Conservation (phyloP, 2,329 filamentous ascomycete genomes). For the Dichotomopilus funicola region DNA sequence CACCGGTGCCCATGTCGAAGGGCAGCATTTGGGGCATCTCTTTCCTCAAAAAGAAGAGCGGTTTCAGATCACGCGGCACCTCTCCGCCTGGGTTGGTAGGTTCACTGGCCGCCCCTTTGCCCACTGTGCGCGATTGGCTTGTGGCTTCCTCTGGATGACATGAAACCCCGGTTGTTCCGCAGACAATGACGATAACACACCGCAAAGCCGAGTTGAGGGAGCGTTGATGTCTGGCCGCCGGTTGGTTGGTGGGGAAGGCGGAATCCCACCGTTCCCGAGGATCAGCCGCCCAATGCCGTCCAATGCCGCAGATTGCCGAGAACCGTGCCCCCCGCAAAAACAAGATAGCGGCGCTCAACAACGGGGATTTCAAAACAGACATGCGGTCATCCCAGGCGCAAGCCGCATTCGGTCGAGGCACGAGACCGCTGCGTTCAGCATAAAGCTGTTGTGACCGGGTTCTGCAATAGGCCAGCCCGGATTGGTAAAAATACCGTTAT, state of each 20-base stretch:
- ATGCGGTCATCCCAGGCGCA: not conserved
- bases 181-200: slow-evolving; percentile 13
- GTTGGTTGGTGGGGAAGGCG: slow-evolving; percentile 19
- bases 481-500: slow-evolving; percentile 4
- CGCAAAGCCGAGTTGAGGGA: slow-evolving; percentile 18
- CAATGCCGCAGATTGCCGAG: slow-evolving; percentile 29
- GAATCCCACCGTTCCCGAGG: slow-evolving; percentile 21
- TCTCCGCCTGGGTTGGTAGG: not conserved
- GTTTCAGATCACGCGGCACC: not conserved
- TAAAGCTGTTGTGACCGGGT: slow-evolving; percentile 5
- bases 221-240: slow-evolving; percentile 3
- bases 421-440: slow-evolving; percentile 12
- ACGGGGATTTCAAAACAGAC: slow-evolving; percentile 1
- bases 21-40: too few species aligned
- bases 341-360: not conserved
- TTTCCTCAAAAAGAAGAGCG: not conserved
- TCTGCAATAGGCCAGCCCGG: slow-evolving; percentile 3
- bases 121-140: not conserved
- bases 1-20: too few species aligned
- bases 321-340: slow-evolving; percentile 4
- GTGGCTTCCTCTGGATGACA: slow-evolving; percentile 4
- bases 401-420: slow-evolving; percentile 5
- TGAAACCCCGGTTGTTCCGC: slow-evolving; percentile 5
- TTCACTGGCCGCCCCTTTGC: not conserved
- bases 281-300: slow-evolving; percentile 24